Evolutionary conservation across 441 rosid species (phyloP).

Genomic region (Macaranga tanarius): DNA sequence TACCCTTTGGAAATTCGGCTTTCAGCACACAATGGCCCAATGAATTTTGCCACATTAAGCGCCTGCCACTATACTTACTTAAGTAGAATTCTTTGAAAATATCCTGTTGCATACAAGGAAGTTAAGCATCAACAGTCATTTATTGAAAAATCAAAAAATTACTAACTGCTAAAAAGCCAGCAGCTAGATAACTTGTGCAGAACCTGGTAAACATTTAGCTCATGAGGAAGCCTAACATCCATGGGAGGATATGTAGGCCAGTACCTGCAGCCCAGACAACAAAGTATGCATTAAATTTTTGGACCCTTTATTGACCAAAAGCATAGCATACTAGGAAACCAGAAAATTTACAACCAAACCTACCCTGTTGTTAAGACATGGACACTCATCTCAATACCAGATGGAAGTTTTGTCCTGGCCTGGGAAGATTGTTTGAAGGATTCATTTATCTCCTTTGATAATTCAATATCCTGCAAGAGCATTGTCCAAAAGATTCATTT

Average conservation of each 20-base stretch:
- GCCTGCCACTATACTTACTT: conserved; percentile 95
- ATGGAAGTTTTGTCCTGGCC: conserved; percentile 95
- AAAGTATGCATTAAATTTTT: conserved; percentile 17
- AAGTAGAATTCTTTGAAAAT: conserved; percentile 97
- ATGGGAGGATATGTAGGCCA: conserved; percentile 99
- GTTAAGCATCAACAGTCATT: conserved; percentile 11
- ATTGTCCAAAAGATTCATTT: background rate
- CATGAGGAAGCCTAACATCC: conserved; percentile 99
- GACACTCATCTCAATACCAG: conserved; percentile 98
- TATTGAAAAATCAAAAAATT: background rate
- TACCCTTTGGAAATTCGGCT: conserved; percentile 88
- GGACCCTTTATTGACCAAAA: conserved; percentile 13
- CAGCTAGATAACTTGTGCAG: conserved; percentile 22
- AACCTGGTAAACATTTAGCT: conserved; percentile 97
- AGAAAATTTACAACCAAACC: conserved; percentile 25
- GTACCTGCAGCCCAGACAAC: conserved; percentile 56
- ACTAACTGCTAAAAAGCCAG: background rate
- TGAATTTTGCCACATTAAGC: conserved; percentile 99
- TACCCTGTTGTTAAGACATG: conserved; percentile 98
- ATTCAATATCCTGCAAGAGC: conserved; percentile 77
- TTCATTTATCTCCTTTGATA: conserved; percentile 97
- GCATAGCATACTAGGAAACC: conserved; percentile 10
- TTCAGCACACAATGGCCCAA: conserved; percentile 95
- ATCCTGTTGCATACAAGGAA: conserved; percentile 52
- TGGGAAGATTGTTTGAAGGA: conserved; percentile 99